Conservation (phyloP, 345 rosid genomes). For the Eucalyptus regnans region DNA sequence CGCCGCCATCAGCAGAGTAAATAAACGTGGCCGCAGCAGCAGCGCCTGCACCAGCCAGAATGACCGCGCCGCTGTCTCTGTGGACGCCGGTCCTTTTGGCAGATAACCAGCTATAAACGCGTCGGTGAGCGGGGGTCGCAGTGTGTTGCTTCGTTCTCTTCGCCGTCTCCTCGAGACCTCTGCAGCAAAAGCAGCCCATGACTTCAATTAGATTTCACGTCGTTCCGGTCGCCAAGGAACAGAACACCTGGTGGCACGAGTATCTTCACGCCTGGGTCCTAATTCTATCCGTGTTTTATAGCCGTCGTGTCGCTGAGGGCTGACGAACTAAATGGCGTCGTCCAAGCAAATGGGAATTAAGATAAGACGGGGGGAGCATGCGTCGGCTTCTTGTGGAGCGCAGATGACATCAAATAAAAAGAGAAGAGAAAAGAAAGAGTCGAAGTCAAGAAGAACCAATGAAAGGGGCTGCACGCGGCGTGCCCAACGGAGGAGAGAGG, state of each 20-base stretch:
- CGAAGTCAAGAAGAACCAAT: no score
- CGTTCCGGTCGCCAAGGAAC: not conserved
- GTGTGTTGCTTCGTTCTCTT: not conserved
- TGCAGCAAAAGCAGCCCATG: not conserved
- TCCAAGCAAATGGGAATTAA: not conserved
- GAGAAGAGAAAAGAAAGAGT: no score
- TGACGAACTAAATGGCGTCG: not conserved
- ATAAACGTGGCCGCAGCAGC: not conserved
- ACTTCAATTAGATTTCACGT: not conserved
- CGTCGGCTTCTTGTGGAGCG: no score
- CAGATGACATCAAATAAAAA: no score
- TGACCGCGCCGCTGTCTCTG: not conserved
- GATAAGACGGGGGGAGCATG: not conserved
- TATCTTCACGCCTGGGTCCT: not conserved
- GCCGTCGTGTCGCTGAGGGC: not conserved
- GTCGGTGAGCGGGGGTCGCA: not conserved
- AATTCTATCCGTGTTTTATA: not conserved
- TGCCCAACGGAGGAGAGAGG: no score
- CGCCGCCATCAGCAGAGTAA: not conserved
- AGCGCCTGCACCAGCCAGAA: not conserved
- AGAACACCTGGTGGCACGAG: not conserved
- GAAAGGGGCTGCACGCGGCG: no score
- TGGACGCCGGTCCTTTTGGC: not conserved
- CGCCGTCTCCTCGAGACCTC: not conserved
- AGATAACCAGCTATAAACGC: not conserved